Evolutionary conservation across 2,329 filamentous ascomycete genomes (phyloP), one percentile per base, ranked within the genome.

Genomic region (Exophiala viscosa): DNA sequence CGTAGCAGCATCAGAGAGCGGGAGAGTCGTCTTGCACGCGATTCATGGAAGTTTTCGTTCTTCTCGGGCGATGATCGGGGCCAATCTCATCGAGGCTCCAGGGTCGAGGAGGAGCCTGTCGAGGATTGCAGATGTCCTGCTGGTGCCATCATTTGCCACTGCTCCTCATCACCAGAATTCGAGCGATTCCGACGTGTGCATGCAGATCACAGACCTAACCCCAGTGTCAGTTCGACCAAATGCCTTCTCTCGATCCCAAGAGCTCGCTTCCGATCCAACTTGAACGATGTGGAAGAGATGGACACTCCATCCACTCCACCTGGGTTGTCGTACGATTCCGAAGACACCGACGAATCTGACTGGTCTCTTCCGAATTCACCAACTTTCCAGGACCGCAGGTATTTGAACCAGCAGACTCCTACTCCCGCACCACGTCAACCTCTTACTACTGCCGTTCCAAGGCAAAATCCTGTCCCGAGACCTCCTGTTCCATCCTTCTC

Each of bases 181-280:
- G 52, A 55, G 23, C 41, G 38, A n/a, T 55, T 55, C 39, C 52
- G 48, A 33, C 42, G 44, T 4, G 36, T 44, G 13, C 43, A 47
- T 9, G 38, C n/a, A n/a, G 47, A 50, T 8, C 52, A 55, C 44
- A 55, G 51, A 35, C 11, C 48, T 8, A 51, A 55, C n/a, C 42
- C 52, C 9, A 55, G 52, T 33, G 45, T 55, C 43, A 55, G 52
- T 44, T 55, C 52, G n/a, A 55, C 52, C 8, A 55, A 44, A 34
- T 55, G 52, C 33, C 47, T 51, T n/a, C 33, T 55, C 6, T 47
- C 52, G 5, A 44, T 55, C 8, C 52, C 52, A 6, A 9, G 52
- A 38, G 52, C 52, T 10, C 52, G 52, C 17, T 55, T 55, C 52
- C 47, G 48, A 11, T 47, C 42, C 28, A 55, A 36, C 15, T 44